Evolutionary conservation across 306 rosid genomes (phyloP), one percentile per base, ranked within the genome.

Genomic region (Senna siamea): DNA sequence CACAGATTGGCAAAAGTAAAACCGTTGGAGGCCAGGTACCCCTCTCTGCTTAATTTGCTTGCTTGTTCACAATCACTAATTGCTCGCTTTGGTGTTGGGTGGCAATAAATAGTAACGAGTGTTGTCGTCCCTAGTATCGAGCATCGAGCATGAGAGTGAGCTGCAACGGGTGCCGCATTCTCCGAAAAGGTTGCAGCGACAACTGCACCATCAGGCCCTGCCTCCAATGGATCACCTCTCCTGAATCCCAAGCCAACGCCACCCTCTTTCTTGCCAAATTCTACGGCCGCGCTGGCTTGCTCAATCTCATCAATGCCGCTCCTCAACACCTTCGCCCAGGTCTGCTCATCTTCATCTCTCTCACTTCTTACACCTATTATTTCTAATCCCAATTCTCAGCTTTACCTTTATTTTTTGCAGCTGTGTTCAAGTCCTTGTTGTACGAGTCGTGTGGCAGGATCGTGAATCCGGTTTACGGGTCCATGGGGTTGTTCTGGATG

Each of bases 201-300:
- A 19, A 80, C 12, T 92, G 97, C 48, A 51, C 56, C 69, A 83
- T 92, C 17, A 78, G 81, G 22, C 92, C 89, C 0, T 89, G 93
- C 72, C 86, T 89, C 46, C 82, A 79, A 61, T 86, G 96, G 97
- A 85, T 89, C 48, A 44, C 28, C 10, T 84, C 89, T 2, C 41
- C 89, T 0, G 92, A 92, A 19, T 74, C 90, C 38, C 97, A 89
- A 71, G 92, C 89, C 78, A 85, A 86, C 6, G 93, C 93, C 78
- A 92, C 97, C 3, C 86, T 89, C 18, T 89, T 92, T 69, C 87
- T 89, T 34, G 93, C 96, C 84, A 92, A 92, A 35, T 92, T 86
- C 77, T 87, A 83, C 9, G 97, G 96, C 58, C 93, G 92, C 22
- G 83, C 90, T 0, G 97, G 88, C 37, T 85, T 92, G 40, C 76